Conservation (phyloP, 805 yeast genomes). For the Suhomyces emberorum region DNA sequence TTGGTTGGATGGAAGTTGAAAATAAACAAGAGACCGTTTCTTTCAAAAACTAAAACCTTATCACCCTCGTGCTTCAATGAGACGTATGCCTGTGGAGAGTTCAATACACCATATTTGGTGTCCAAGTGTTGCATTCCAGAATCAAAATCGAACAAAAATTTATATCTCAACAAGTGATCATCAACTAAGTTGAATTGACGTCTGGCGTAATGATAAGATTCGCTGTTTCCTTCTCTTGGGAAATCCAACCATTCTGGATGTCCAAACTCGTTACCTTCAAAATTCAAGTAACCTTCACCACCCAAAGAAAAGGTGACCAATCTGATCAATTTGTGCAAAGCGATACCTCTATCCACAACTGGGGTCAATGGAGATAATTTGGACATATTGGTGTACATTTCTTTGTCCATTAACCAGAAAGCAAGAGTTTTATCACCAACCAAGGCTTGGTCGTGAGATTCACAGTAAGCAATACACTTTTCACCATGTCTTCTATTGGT, state of each 20-base stretch:
- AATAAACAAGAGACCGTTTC: slow-evolving; percentile 78
- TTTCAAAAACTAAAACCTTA: slow-evolving; percentile 84
- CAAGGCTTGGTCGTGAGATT: slow-evolving; percentile 94
- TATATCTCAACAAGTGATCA: slow-evolving; percentile 77
- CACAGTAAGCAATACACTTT: slow-evolving; percentile 87
- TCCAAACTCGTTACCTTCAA: slow-evolving; percentile 98
- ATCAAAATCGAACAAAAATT: slow-evolving; percentile 78
- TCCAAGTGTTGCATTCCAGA: slow-evolving; percentile 79
- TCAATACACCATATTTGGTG: slow-evolving; percentile 65
- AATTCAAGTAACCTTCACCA: slow-evolving; percentile 94
- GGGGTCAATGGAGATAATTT: slow-evolving; percentile 68
- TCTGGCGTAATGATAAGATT: slow-evolving; percentile 90
- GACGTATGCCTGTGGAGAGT: slow-evolving; percentile 69
- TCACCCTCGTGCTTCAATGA: slow-evolving; percentile 87
- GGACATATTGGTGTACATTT: slow-evolving; percentile 96
- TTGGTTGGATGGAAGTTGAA: slow-evolving; percentile 89
- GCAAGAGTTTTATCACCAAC: slow-evolving; percentile 97
- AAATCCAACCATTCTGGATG: slow-evolving; percentile 99
- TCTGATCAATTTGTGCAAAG: slow-evolving; percentile 88
- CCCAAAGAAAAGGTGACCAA: slow-evolving; percentile 86
- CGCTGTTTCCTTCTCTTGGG: slow-evolving; percentile 85
- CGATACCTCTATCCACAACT: slow-evolving; percentile 81
- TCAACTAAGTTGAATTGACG: slow-evolving; percentile 87
- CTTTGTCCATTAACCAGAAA: slow-evolving; percentile 98
- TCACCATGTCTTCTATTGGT: slow-evolving; percentile 88